Base-by-base conservation (phyloP, 2,329 filamentous ascomycete species). In the Akanthomyces dipterigenus region DNA sequence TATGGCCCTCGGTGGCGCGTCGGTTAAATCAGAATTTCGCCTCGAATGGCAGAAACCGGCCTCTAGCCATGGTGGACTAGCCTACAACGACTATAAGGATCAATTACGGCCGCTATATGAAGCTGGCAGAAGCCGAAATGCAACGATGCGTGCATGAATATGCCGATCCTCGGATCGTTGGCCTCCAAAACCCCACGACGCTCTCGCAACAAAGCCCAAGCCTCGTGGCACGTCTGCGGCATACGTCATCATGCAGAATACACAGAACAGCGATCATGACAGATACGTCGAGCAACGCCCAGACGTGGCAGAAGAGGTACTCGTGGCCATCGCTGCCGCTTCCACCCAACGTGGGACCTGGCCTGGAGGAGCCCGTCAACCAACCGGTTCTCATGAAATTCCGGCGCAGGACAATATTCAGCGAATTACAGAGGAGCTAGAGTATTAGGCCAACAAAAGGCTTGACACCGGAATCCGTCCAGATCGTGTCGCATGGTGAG, bases 221-320 rank as follows among this genome's bases (percentile, higher is more conserved):
- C 20, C 20, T n/a, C n/a, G n/a, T n/a, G n/a, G n/a, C n/a, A n/a
- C 16, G 22, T 16, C 40, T 14, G 43, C 42, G 31, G 56, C 49
- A 45, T 60, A 55, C 36, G 62, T 63, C 5, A 49, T 60, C 43
- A 61, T 63, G 58, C 59, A 63, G 34, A 20, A 55, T 46, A n/a
- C 62, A 5, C 24, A 59, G 26, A 59, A 26, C 59, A 55, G 53
- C 22, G 59, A 63, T 46, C 59, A 38, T 34, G 26, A 3, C 1
- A 22, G 34, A 20, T 55, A 57, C 26, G 28, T 3, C 20, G 46
- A 40, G 20, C 7, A 18, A 22, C 2, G 28, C n/a, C 36, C 51
- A 0, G 6, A 54, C 8, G 14, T 12, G 5, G 51, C 20, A n/a
- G 34, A 54, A 28, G n/a, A 42, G 16, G 51, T 36, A 12, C 1